Evolutionary conservation across 2,329 filamentous ascomycete genomes (phyloP), one percentile per base, ranked within the genome.

Genomic region (Sarocladium strictum): DNA sequence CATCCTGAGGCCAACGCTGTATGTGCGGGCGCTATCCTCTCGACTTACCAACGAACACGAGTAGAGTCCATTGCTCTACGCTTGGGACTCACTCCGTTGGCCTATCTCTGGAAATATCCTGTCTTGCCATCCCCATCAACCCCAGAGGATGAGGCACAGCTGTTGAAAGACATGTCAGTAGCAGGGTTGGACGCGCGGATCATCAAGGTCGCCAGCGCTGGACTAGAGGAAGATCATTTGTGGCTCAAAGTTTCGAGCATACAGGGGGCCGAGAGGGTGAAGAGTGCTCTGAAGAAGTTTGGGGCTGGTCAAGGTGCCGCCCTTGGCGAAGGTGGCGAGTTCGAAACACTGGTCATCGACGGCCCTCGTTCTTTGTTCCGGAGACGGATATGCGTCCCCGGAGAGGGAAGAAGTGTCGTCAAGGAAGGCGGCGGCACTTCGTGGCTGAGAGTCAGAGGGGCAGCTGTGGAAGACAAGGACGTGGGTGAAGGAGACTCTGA

Each of bases 11-110:
- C 89, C 53, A 92, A 95, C 66, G 94, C 93, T 29, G 75, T 99
- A 51, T 92, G 86, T 61, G 90, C 92, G 0, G 94, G 94, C 54
- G 94, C 94, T 19, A 96, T 99, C 58, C 73, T 97, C 35, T 96
- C 90, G 10, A 96, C 91, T 2, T 99, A 99, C 71, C 94, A 99
- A 72, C 86, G 94, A 55, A 97, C 93, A 1, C 80, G 94, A n/a
- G 87, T 99, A 51, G 94, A 99, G 72, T 93, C 89, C 56, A 86
- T 97, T 11, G 92, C 92, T 11, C 66, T 85, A n/a, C 80, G 94
- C 15, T 77, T 97, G n/a, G 88, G 87, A 2, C 79, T 99, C 12
- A 80, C 80, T 1, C 90, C 94, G 14, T 76, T 99, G 26, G 87
- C 91, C 6, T 97, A 87, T 71, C 75, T 99, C 50, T 99, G 94